These are phyloP conservation scores for Albifimbria verrucaria DNA, from an alignment of 2,329 filamentous ascomycete genomes.

Conservation along the genomic window DNA sequence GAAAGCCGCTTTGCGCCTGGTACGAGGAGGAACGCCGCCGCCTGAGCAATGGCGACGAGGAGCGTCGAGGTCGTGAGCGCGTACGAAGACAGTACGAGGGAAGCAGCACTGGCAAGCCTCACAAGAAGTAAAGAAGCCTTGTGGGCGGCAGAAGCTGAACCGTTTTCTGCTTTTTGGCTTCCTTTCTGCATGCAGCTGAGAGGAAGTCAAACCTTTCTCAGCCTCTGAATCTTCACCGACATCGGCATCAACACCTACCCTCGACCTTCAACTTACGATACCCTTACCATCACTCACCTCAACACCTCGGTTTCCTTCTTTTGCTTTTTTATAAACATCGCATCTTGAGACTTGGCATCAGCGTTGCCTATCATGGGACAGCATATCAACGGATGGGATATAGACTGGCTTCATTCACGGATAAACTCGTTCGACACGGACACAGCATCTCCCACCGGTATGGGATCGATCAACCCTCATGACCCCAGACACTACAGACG, in stretches of 20 bases:
- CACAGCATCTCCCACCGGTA: background rate
- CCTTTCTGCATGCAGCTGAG: too few species aligned
- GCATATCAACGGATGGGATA: background rate
- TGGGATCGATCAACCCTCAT: background rate
- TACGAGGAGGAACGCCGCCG: slow-evolving; percentile 56
- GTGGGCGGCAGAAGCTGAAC: too few species aligned
- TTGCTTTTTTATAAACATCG: background rate
- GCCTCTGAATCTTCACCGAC: too few species aligned
- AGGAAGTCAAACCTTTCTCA: too few species aligned
- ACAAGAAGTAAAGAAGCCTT: slow-evolving; percentile 29
- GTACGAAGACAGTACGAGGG: slow-evolving; percentile 26
- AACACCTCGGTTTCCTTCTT: background rate
- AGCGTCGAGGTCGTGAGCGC: slow-evolving; percentile 35
- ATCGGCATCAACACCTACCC: background rate
- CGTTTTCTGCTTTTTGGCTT: too few species aligned
- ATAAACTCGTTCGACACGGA: background rate
- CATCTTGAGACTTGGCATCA: background rate
- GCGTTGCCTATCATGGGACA: background rate
- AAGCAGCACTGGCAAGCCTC: slow-evolving; percentile 20
- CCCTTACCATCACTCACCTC: background rate
- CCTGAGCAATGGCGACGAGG: slow-evolving; percentile 36
- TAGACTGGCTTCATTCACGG: background rate
- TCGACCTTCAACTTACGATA: background rate
- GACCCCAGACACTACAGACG: background rate
- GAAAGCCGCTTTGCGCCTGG: slow-evolving; percentile 57